A percentile compares a stretch with the other conserved stretches of the same genome.
These are phyloP conservation scores for Spizellomyces punctatus DNA, from an alignment of 192 early-diverging fungal genomes.

Conservation along the genomic window DNA sequence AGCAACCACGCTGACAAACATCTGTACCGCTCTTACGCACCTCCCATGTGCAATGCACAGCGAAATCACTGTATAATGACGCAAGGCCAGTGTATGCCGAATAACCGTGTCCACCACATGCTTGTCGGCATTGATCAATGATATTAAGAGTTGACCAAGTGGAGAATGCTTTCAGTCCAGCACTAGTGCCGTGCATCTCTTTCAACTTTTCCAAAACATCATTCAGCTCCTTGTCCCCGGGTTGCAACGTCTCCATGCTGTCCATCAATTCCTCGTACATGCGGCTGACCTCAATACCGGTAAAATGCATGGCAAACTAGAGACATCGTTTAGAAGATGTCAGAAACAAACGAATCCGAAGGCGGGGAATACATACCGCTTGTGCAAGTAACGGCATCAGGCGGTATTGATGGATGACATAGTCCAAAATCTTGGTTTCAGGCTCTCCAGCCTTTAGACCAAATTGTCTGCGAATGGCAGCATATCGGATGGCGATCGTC, in stretches of 20 bases:
- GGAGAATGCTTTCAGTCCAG: slow-evolving; percentile 91
- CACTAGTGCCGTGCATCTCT: slow-evolving; percentile 89
- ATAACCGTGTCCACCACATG: slow-evolving; percentile 92
- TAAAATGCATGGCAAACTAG: slow-evolving; percentile 83
- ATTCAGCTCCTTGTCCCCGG: slow-evolving; percentile 60
- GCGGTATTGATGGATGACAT: slow-evolving; percentile 93
- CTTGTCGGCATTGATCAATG: slow-evolving; percentile 90
- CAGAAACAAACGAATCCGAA: too few species aligned
- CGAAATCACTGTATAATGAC: slow-evolving; percentile 83
- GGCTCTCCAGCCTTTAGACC: slow-evolving; percentile 58
- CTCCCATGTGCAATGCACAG: slow-evolving; percentile 57
- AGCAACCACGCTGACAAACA: not conserved
- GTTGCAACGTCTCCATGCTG: slow-evolving; percentile 66
- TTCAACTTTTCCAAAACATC: slow-evolving; percentile 79
- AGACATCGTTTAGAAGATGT: not conserved
- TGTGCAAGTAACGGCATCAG: slow-evolving; percentile 89
- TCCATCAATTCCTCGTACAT: slow-evolving; percentile 81
- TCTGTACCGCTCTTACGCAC: not conserved
- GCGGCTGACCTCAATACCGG: slow-evolving; percentile 77
- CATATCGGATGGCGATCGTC: slow-evolving; percentile 89
- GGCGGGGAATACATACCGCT: slow-evolving; percentile 37
- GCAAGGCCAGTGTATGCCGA: slow-evolving; percentile 89
- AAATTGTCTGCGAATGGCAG: slow-evolving; percentile 90
- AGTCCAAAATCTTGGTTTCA: slow-evolving; percentile 91
- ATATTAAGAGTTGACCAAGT: slow-evolving; percentile 89